Percentiles rank a stretch among this genome's conserved stretches.
Conservation (phyloP, 2,329 filamentous ascomycete genomes). For the Dendrostoma leiphaemia region DNA sequence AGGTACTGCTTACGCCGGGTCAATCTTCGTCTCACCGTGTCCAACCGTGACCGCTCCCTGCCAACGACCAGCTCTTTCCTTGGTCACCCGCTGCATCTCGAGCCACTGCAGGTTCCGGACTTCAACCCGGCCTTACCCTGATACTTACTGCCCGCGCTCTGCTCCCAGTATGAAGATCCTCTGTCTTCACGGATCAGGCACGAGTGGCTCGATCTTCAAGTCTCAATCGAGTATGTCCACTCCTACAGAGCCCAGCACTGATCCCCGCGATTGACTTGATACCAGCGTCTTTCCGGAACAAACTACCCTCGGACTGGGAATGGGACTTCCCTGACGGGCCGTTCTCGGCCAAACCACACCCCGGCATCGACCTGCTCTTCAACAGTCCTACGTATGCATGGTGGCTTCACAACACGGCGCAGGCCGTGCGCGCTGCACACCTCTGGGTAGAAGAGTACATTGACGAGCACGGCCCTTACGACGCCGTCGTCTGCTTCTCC, state of each 20-base stretch:
- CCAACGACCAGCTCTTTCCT: too few relatives aligned
- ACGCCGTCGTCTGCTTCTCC: conserved; percentile 35
- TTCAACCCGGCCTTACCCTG: not conserved
- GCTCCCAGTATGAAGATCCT: conserved; percentile 32
- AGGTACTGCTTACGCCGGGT: not conserved
- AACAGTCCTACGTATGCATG: conserved; percentile 27
- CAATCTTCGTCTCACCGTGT: not conserved
- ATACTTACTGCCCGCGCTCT: not conserved
- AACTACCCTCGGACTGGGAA: conserved; percentile 28
- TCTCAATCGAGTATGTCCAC: conserved; percentile 32
- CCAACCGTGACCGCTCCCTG: too few relatives aligned
- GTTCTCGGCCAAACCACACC: conserved; percentile 28
- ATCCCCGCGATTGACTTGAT: not conserved
- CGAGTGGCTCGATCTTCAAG: conserved; percentile 34
- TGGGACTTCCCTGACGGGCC: conserved; percentile 36
- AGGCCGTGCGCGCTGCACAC: conserved; percentile 33
- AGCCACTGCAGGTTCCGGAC: not conserved
- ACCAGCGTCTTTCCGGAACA: conserved; percentile 32
- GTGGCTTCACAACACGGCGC: conserved; percentile 27
- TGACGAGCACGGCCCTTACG: conserved; percentile 31
- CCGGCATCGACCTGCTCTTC: conserved; percentile 33
- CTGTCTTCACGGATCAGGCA: conserved; percentile 36
- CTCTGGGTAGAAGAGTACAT: conserved; percentile 35
- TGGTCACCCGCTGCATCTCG: not conserved
- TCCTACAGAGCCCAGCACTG: not conserved